Base-by-base conservation (phyloP, 805 yeast species). In the Hanseniaspora vineae region DNA sequence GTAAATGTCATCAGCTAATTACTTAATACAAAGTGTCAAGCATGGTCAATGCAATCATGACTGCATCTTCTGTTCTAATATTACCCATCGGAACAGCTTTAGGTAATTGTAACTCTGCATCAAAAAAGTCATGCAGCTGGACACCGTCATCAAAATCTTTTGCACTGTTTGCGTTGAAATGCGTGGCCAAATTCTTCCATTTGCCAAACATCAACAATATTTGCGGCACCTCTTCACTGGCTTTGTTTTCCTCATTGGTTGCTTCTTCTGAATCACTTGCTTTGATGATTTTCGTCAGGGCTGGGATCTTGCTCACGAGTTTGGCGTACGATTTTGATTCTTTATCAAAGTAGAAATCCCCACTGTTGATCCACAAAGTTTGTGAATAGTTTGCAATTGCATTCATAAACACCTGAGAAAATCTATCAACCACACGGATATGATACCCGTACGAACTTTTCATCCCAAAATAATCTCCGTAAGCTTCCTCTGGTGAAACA, bases 401-500 rank as follows among this genome's bases (percentile, higher is more conserved):
- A 2, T 80, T 84, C 14, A 92, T 80, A 63, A 85, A 88, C 0
- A 88, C 62, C 5, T 78, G 66, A 40, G 78, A 73, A 56, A 87
- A 78, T 6, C 67, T 58, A 46, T 70, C 68, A 2, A 84, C 85
- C 11, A 81, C 65, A 49, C 97, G 68, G 1, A 88, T 89, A 49
- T 73, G 75, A 60, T 82, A 88, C 0, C 95, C 95, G 58, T 76
- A 80, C 5, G 82, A 68, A 1, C 77, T 67, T 50, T 72, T 73
- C 17, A 77, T 75, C 1, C 89, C 88, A 12, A 69, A 65, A 35
- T 67, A 64, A 1, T 82, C 84, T 1, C 65, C 67, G 54, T 85
- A 84, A 0, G 92, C 94, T 44, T 74, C 79, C 11, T 67, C 54
- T 8, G 92, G 86, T 0, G 86, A 76, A 0, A 85, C 92, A 12